Evolutionary conservation across 352 stramenopile genomes (phyloP).

Genomic region (Phytopythium vexans): DNA sequence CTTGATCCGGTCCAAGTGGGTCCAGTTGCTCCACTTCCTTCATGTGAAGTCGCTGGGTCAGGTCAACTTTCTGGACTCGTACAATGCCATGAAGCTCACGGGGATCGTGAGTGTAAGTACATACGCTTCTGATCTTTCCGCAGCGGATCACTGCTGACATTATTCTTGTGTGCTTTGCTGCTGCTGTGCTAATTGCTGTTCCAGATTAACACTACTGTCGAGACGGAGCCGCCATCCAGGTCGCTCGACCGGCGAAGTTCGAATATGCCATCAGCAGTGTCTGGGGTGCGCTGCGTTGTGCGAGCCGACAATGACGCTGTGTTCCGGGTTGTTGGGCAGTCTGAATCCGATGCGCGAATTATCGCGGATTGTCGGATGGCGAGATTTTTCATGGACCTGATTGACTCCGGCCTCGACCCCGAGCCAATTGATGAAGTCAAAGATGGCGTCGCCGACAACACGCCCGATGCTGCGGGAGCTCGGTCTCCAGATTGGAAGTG

Average conservation of each 20-base stretch:
- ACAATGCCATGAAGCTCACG: slow-evolving; percentile 55
- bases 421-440: slow-evolving; percentile 34
- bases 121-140: not conserved
- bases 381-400: slow-evolving; percentile 70
- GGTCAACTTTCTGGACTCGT: slow-evolving; percentile 48
- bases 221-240: slow-evolving; percentile 15
- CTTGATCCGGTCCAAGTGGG: slow-evolving; percentile 49
- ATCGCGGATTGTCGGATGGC: slow-evolving; percentile 48
- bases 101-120: slow-evolving; percentile 62
- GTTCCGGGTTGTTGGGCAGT: slow-evolving; percentile 46
- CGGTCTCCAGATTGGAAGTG: slow-evolving; percentile 43
- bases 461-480: slow-evolving; percentile 3
- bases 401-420: slow-evolving; percentile 59
- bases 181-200: not conserved
- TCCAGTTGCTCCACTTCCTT: slow-evolving; percentile 68
- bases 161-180: slow-evolving; percentile 3
- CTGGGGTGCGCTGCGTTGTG: slow-evolving; percentile 28
- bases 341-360: slow-evolving; percentile 41
- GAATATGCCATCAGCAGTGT: not conserved
- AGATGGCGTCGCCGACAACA: slow-evolving; percentile 33
- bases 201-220: slow-evolving; percentile 41
- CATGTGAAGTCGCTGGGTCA: slow-evolving; percentile 56
- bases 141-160: not conserved
- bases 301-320: slow-evolving; percentile 41
- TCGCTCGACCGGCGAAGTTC: slow-evolving; percentile 3